phyloP scores from a whole-genome alignment of 1,284 basidiomycete species.

The Heterobasidion parviporum region DNA sequence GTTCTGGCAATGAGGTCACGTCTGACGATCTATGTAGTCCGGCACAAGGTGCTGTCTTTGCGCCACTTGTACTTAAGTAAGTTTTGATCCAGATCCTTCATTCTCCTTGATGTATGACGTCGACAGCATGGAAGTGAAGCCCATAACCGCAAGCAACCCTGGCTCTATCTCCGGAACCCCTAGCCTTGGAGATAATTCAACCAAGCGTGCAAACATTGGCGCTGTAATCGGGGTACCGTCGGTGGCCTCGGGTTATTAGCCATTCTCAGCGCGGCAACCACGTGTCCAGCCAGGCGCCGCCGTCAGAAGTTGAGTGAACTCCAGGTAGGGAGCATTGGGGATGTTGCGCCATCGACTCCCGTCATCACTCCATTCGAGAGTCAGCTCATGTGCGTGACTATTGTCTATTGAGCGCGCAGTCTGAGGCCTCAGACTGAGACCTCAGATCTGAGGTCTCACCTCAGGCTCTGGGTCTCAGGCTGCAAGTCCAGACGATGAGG shows the following conservation, averaged over 20 bases:
- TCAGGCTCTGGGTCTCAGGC: not conserved
- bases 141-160: not conserved
- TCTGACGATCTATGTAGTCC: too few species aligned
- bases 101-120: not conserved
- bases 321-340: not conserved
- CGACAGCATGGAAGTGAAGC: not conserved
- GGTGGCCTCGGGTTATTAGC: slow-evolving; percentile 4
- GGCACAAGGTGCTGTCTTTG: slow-evolving; percentile 11
- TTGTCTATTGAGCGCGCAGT: not conserved
- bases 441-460: not conserved
- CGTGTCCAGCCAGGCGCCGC: slow-evolving; percentile 4
- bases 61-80: slow-evolving; percentile 10
- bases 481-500: too few species aligned
- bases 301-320: not conserved
- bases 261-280: not conserved
- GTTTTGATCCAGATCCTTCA: not conserved
- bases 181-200: not conserved
- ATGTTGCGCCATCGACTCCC: not conserved
- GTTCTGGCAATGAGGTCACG: too few species aligned
- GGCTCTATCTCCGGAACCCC: not conserved
- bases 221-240: slow-evolving; percentile 2
- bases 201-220: not conserved
- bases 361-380: not conserved
- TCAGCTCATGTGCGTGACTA: not conserved
- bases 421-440: too few species aligned